Evolutionary conservation across 352 stramenopile genomes (phyloP), one percentile per base, ranked within the genome.

Genomic region (Bremia lactucae): DNA sequence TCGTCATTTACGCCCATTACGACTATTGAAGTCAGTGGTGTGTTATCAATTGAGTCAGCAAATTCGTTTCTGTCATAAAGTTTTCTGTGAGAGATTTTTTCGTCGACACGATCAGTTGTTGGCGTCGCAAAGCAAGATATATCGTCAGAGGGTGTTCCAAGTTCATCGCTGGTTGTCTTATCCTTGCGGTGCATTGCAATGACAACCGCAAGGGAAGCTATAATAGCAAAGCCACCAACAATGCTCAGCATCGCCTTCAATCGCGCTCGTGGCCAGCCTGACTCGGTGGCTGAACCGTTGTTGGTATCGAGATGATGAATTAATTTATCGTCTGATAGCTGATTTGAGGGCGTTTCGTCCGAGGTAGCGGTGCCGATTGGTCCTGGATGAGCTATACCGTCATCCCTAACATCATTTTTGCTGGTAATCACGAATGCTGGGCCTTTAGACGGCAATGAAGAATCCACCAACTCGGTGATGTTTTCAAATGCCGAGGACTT

Each of bases 161-260:
- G 50, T 20, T 36, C 55, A 2, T 52, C 65, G 2, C 48, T 43
- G 37, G 51, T 59, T 13, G 28, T 49, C 29, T 15, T 36, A 18
- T 55, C 41, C 20, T 56, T 39, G 13, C 49, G 66, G 15, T 59
- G 62, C 8, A 69, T 35, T 15, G 62, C 55, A 6, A 64, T 47
- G 35, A 79, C 64, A n/a, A 73, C 50, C 1, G 49, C 62, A 16
- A 77, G 36, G 3, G 52, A 59, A 35, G 53, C 62, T 11, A 69
- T 42, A 3, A 34, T 50, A 0, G 42, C 62, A 20, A 72, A 46
- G 0, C 43, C 56, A 33, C 56, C 63, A 19, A 57, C 55, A 8
- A 56, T 39, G 13, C 51, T 53, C 2, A 51, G 4, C 9, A 67
- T 36, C 8, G 47, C 42, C 7, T 21, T 59, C 31, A 67, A 36